Evolutionary conservation across 2,329 filamentous ascomycete genomes (phyloP).

Genomic region (Rhexocercosporidium sp.): DNA sequence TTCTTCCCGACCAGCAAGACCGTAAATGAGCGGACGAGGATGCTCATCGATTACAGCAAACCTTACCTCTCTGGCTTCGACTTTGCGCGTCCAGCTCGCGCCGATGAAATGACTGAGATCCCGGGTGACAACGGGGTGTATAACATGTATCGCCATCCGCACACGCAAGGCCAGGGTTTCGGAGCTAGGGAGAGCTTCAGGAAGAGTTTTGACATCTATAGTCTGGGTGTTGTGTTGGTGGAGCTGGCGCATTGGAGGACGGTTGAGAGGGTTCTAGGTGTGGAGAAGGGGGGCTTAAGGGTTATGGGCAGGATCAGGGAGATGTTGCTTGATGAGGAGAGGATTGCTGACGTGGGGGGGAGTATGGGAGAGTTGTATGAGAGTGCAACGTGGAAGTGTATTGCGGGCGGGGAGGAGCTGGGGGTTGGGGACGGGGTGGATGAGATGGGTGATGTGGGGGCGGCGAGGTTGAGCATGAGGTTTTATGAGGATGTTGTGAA

Average conservation of each 20-base stretch:
- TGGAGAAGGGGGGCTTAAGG: slow-evolving; percentile 48
- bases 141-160: slow-evolving; percentile 57
- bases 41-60: slow-evolving; percentile 44
- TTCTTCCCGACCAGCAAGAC: slow-evolving; percentile 49
- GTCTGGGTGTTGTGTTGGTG: slow-evolving; percentile 56
- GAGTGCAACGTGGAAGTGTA: slow-evolving; percentile 45
- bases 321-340: slow-evolving; percentile 41
- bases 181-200: slow-evolving; percentile 27
- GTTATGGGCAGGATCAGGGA: slow-evolving; percentile 45
- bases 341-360: slow-evolving; percentile 44
- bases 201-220: slow-evolving; percentile 59
- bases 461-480: slow-evolving; percentile 46
- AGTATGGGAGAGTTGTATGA: slow-evolving; percentile 50
- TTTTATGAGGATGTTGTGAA: slow-evolving; percentile 54
- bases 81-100: slow-evolving; percentile 55
- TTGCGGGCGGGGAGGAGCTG: slow-evolving; percentile 45
- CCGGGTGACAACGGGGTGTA: slow-evolving; percentile 50
- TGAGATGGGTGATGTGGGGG: slow-evolving; percentile 49
- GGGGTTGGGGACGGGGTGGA: slow-evolving; percentile 47
- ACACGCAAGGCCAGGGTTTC: slow-evolving; percentile 27
- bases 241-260: slow-evolving; percentile 60
- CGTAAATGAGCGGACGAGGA: neutral
- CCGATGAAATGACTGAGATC: slow-evolving; percentile 56
- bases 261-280: slow-evolving; percentile 50
- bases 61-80: slow-evolving; percentile 60